Evolutionary conservation across 2,329 filamentous ascomycete genomes (phyloP).

Genomic region (Diaporthe vaccinii): DNA sequence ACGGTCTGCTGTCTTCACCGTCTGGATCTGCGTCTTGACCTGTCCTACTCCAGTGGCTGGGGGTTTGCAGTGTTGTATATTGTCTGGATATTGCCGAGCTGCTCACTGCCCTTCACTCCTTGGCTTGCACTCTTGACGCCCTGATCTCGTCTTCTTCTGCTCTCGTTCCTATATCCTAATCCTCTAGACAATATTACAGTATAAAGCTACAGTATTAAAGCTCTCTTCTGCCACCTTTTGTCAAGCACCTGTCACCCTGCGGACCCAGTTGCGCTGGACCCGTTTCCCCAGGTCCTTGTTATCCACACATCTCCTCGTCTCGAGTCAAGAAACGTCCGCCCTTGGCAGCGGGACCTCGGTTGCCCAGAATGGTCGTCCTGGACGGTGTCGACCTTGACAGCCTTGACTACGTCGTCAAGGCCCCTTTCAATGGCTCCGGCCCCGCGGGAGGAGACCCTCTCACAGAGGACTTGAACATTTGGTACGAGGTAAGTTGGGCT

Average conservation of each 20-base stretch:
- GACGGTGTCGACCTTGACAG: conserved; percentile 58
- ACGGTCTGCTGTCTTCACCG: conserved; percentile 8
- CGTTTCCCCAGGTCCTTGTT: not conserved
- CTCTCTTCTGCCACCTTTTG: not conserved
- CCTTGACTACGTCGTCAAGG: conserved; percentile 59
- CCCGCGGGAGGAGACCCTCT: conserved; percentile 77
- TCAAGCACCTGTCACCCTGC: not conserved
- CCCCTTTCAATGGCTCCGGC: conserved; percentile 75
- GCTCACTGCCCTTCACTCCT: not conserved
- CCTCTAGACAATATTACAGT: not conserved
- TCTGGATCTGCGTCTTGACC: conserved; percentile 4
- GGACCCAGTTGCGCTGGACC: conserved; percentile 29
- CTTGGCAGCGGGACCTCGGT: not conserved
- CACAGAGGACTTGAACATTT: conserved; percentile 79
- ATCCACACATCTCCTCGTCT: not conserved
- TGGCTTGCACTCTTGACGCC: not conserved
- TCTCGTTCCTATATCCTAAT: not conserved
- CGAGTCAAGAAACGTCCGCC: conserved; percentile 22
- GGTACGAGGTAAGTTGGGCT: conserved; percentile 73
- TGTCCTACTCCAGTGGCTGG: conserved; percentile 21
- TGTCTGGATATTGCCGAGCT: conserved; percentile 18
- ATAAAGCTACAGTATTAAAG: not conserved
- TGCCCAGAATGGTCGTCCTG: conserved; percentile 50
- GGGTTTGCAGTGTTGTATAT: not conserved
- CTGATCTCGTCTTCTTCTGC: not conserved